These are phyloP conservation scores for Cryptosporidium felis DNA, from an alignment of 169 alveolate species.

Conservation along the genomic window DNA sequence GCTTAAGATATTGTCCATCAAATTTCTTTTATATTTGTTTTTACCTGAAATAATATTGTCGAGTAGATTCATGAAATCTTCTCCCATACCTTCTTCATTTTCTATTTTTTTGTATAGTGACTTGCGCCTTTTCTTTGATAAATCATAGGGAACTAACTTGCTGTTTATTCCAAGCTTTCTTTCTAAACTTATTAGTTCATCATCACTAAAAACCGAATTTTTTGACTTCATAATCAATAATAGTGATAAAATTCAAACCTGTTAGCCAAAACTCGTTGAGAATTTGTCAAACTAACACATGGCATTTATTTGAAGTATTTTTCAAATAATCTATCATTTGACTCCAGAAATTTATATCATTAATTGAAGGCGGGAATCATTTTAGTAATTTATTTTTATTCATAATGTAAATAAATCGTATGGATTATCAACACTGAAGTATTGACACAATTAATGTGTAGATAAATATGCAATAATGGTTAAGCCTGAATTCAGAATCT, in stretches of 20 bases:
- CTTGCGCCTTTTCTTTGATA: not conserved
- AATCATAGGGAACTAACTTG: not conserved
- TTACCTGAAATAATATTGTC: conserved; percentile 9
- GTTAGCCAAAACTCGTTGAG: no score
- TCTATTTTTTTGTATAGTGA: conserved; percentile 27
- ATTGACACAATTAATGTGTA: not conserved
- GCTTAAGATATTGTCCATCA: not conserved
- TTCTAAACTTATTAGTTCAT: not conserved
- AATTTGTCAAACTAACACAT: no score
- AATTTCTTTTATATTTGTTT: not conserved
- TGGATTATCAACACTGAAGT: not conserved
- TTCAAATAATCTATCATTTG: no score
- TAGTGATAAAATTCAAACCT: no score
- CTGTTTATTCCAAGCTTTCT: conserved; percentile 15
- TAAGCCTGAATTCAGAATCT: conserved; percentile 66
- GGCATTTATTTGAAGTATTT: no score
- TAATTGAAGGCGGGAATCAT: conserved; percentile 4
- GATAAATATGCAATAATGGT: conserved; percentile 9
- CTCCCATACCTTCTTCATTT: conserved; percentile 57
- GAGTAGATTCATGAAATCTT: conserved; percentile 28
- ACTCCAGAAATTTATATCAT: no score
- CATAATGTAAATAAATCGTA: not conserved
- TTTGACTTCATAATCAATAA: no score
- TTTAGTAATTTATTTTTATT: not conserved
- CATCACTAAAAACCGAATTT: no score